A percentile compares a stretch with the other conserved stretches of the same genome.
Conservation (phyloP, 108 stramenopile species). For the Epithemia pelagica region DNA sequence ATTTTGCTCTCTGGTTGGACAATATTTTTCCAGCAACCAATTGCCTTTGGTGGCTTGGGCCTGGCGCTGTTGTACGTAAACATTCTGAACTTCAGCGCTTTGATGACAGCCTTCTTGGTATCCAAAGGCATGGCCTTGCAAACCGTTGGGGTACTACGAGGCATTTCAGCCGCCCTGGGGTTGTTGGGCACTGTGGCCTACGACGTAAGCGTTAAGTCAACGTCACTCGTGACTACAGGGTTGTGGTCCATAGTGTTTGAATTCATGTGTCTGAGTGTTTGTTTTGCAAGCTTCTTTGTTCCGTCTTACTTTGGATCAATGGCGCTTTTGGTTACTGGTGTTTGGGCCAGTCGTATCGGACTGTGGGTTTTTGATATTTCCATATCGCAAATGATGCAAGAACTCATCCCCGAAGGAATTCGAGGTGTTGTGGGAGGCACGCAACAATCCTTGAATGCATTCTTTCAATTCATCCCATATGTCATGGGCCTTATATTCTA, state of each 20-base stretch:
- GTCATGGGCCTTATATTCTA: constrained; percentile 42
- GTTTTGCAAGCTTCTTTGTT: constrained; percentile 10
- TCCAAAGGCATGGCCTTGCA: constrained; percentile 43
- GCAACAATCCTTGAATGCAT: constrained; percentile 48
- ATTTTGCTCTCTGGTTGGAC: not conserved
- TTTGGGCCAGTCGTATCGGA: constrained; percentile 52
- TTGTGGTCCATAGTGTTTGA: constrained; percentile 49
- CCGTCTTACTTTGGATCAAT: not conserved
- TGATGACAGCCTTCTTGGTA: constrained; percentile 60
- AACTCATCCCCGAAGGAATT: constrained; percentile 30
- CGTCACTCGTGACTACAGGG: constrained; percentile 32
- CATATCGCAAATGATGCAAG: constrained; percentile 58
- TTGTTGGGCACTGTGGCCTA: constrained; percentile 56
- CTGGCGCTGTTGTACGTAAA: constrained; percentile 52
- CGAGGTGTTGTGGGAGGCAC: constrained; percentile 59
- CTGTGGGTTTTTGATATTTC: constrained; percentile 70
- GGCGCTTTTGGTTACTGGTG: constrained; percentile 42
- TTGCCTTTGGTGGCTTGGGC: constrained; percentile 38
- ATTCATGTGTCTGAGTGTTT: constrained; percentile 30
- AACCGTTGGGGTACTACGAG: constrained; percentile 45
- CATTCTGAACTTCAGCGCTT: constrained; percentile 40
- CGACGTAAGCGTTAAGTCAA: constrained; percentile 18
- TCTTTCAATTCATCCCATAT: constrained; percentile 45
- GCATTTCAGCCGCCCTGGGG: constrained; percentile 45
- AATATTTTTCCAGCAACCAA: constrained; percentile 2